Base-by-base conservation (phyloP, 2,329 filamentous ascomycete species). In the Venturia asperata region DNA sequence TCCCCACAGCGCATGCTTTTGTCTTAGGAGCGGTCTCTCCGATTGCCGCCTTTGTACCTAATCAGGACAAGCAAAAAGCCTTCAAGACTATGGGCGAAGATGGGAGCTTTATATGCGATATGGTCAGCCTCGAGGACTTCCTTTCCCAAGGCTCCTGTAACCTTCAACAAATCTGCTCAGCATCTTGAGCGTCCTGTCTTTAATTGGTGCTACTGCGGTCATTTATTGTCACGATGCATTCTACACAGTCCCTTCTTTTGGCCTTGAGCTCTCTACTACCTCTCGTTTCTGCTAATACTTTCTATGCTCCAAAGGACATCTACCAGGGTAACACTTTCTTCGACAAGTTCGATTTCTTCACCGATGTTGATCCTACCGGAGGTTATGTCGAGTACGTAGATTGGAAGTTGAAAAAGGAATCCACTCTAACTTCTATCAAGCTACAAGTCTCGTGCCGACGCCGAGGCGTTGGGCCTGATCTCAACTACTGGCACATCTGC, bases 301-400 rank as follows among this genome's bases (percentile, higher is more conserved):
- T 64, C 55, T 66, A 66, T 30, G 52, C 37, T 15, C 58, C 47
- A 21, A n/a, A 7, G 13, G 66, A 67, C 30, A 41, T 43, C 61
- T 67, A 67, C 62, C 34, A 58, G 21, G 56, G 56, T 34, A 13
- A 27, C 27, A 61, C 58, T 6, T 64, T 67, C 43, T 67, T 67
- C 34, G 42, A 61, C 37, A 41, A 62, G 21, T 67, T 67, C 24
- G 42, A 67, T 34, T 67, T 67, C 47, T 67, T 67, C 45, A 56
- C 66, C 2, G 61, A 34, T 34, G 52, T 17, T 24, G 66, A 67
- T 62, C 58, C 65, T 21, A 67, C 66, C 41, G 24, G 47, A 13
- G 66, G 66, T 55, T 67, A 43, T 49, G 66, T 67, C 19, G 55
- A 67, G 41, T 67, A 64, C 5, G 39, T 67, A 27, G 39, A 6